phyloP scores from a whole-genome alignment of 345 rosid genomes.

The Hypericum androsaemum region DNA sequence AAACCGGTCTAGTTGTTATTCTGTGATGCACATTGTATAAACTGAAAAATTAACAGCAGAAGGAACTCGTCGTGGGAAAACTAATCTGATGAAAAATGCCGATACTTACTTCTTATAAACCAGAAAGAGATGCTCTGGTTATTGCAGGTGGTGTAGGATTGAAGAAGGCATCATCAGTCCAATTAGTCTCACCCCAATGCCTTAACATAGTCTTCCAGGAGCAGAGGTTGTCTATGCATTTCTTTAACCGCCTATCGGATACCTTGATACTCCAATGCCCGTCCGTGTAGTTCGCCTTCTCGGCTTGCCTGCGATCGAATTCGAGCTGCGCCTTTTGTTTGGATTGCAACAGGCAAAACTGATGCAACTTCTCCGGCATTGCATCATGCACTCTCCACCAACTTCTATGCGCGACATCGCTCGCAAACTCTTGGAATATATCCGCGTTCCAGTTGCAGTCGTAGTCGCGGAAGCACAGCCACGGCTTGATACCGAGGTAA shows the following conservation, averaged over 20 bases:
- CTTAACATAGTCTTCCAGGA: slow-evolving; percentile 23
- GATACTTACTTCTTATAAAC: no score
- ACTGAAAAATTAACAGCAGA: no score
- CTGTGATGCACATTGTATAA: no score
- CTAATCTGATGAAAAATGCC: no score
- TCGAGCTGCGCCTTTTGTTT: slow-evolving; percentile 28
- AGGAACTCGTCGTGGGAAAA: no score
- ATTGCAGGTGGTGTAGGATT: slow-evolving; percentile 76
- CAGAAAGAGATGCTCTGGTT: slow-evolving; percentile 25
- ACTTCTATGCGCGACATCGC: slow-evolving; percentile 20
- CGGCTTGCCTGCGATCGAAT: slow-evolving; percentile 20
- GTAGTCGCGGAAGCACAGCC: slow-evolving; percentile 27
- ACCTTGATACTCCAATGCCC: slow-evolving; percentile 23
- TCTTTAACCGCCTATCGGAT: slow-evolving; percentile 12
- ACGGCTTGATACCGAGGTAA: slow-evolving; percentile 26
- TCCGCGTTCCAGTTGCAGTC: slow-evolving; percentile 29
- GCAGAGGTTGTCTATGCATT: slow-evolving; percentile 23
- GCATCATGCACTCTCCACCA: slow-evolving; percentile 28
- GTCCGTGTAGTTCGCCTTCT: slow-evolving; percentile 20
- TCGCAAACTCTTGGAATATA: slow-evolving; percentile 20
- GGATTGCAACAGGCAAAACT: slow-evolving; percentile 18
- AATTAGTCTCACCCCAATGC: slow-evolving; percentile 31
- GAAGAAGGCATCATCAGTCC: slow-evolving; percentile 53
- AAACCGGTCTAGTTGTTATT: no score
- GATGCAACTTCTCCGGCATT: slow-evolving; percentile 22